These are phyloP conservation scores for Penicillium sp. DNA, from an alignment of 2,329 filamentous ascomycete species.

Conservation along the genomic window DNA sequence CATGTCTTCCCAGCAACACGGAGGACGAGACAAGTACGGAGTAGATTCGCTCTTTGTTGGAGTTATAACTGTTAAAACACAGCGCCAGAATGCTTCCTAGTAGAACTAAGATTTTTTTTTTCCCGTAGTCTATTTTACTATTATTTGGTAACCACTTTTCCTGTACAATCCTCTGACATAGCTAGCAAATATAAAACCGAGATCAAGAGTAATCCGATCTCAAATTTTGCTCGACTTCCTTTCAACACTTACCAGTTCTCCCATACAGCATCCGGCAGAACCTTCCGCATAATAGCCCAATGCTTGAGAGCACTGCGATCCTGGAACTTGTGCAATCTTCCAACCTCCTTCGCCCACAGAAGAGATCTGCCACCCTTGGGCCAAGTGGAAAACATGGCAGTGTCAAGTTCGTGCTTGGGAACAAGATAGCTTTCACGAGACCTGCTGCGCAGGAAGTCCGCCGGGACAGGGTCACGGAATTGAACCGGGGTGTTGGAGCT, in stretches of 20 bases:
- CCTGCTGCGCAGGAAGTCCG: slow-evolving; percentile 70
- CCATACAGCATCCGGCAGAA: slow-evolving; percentile 77
- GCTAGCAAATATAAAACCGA: not conserved
- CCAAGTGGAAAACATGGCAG: slow-evolving; percentile 30
- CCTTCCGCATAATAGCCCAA: slow-evolving; percentile 86
- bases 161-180: not conserved
- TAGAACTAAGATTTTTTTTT: not conserved
- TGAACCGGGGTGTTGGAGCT: slow-evolving; percentile 47
- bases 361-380: slow-evolving; percentile 44
- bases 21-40: not conserved
- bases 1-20: not conserved
- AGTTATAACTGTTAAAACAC: not conserved
- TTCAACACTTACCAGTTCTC: slow-evolving; percentile 67
- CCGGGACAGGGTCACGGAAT: slow-evolving; percentile 64
- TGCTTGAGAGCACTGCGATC: slow-evolving; percentile 75
- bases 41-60: not conserved
- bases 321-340: slow-evolving; percentile 68
- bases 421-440: slow-evolving; percentile 67
- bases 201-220: not conserved
- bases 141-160: not conserved
- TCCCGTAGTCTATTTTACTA: not conserved
- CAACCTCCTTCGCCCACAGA: slow-evolving; percentile 55
- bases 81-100: not conserved
- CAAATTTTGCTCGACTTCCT: not conserved
- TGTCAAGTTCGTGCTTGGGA: slow-evolving; percentile 67